These are phyloP conservation scores for Cardamine occulta DNA, from an alignment of 345 rosid genomes.

Conservation along the genomic window DNA sequence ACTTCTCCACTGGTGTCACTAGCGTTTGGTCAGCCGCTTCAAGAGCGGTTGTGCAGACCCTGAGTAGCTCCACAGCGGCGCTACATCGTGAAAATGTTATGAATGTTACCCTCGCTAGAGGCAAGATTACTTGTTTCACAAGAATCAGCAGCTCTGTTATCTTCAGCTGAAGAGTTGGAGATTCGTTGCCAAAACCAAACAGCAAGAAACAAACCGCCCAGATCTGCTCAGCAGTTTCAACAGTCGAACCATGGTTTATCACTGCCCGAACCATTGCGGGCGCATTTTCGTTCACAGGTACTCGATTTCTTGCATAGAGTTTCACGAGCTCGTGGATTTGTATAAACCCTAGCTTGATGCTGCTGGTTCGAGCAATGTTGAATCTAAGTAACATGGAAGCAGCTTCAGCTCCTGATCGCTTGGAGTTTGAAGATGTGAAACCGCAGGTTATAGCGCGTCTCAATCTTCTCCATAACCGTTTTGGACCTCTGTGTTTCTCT, in stretches of 20 bases:
- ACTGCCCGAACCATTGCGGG: slow-evolving; percentile 79
- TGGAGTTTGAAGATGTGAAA: slow-evolving; percentile 60
- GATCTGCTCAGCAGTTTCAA: slow-evolving; percentile 64
- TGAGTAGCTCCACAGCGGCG: slow-evolving; percentile 82
- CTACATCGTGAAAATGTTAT: slow-evolving; percentile 79
- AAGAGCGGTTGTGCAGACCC: slow-evolving; percentile 80
- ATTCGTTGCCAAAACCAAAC: slow-evolving; percentile 75
- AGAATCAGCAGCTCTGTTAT: slow-evolving; percentile 63
- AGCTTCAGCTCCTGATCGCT: slow-evolving; percentile 80
- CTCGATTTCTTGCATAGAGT: slow-evolving; percentile 68
- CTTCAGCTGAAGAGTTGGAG: slow-evolving; percentile 65
- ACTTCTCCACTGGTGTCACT: slow-evolving; percentile 83
- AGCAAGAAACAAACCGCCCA: slow-evolving; percentile 88
- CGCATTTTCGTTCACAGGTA: slow-evolving; percentile 49
- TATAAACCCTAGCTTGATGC: slow-evolving; percentile 62
- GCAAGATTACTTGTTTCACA: slow-evolving; percentile 69
- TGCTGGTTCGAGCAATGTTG: slow-evolving; percentile 69
- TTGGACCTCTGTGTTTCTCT: slow-evolving; percentile 61
- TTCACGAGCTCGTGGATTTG: slow-evolving; percentile 70
- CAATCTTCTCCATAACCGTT: slow-evolving; percentile 58
- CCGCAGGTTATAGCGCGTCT: slow-evolving; percentile 70
- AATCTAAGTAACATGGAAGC: slow-evolving; percentile 82
- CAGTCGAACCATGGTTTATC: slow-evolving; percentile 60
- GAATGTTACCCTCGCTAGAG: slow-evolving; percentile 77
- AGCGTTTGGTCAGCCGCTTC: slow-evolving; percentile 87